Base-by-base conservation (phyloP, 2,329 filamentous ascomycete genomes). In the Cladosporium sp. region DNA sequence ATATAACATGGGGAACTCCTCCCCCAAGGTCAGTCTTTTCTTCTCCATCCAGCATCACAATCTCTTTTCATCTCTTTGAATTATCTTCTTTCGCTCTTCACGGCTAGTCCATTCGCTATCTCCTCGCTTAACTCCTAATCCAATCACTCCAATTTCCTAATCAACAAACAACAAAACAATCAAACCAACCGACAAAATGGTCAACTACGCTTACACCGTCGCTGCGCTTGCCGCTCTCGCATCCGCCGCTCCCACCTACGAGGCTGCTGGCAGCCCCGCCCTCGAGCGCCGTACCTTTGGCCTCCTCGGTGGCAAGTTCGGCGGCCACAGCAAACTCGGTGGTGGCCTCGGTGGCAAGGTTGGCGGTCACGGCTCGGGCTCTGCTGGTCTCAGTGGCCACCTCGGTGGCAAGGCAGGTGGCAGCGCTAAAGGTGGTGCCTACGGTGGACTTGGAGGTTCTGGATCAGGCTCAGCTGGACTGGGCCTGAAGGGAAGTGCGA, bases 191-290 rank as follows among this genome's bases (percentile, higher is more conserved):
- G n/a, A n/a, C 44, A 47, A 39, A 11, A 47, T 47, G 44, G 44
- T 47, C 17, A 47, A 39, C 22, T 47, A 47, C 44, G 44, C 44
- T 24, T 47, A 47, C 44, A 47, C 44, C 24, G 29, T 47, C 22
- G 24, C 44, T 20, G 44, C 44, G 19, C 44, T 47, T 13, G 36
- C 44, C 15, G 44, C 44, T 38, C 36, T 47, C 24, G 44, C 44
- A 8, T n/a, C 44, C 20, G 44, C 44, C 13, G 44, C 44, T 22
- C 44, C 44, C 15, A 47, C 44, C 24, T 47, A 47, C 36, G 34
- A 36, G 38, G 44, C 44, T 47, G 44, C 44, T 47, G 44, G 44
- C 44, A 30, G 44, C 44, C 27, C 38, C 12, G 34, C 32, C 39
- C 44, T 47, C 17, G 15, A 15, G 12, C 44, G 44, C 24, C 44